Percentiles rank a stretch among this genome's conserved stretches.
Evolutionary conservation across 2,329 filamentous ascomycete genomes (phyloP).

Genomic region (Arthrinium puccinioides): DNA sequence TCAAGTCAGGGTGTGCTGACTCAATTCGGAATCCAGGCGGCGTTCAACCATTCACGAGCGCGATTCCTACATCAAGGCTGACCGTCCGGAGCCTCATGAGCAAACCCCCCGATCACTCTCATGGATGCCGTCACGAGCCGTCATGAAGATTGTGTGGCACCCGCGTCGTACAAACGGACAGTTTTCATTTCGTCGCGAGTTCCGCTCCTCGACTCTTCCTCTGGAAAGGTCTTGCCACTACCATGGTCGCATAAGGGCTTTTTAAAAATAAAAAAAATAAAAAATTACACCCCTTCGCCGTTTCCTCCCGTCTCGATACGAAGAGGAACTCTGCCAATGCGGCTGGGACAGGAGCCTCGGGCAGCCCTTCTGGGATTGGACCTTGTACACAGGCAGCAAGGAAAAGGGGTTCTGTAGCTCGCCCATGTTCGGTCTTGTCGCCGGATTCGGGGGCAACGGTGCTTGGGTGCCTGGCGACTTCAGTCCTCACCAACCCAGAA

Average conservation of each 20-base stretch:
- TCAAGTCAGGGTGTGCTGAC: too few species aligned
- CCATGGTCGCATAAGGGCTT: background rate
- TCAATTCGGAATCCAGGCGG: conserved; percentile 3
- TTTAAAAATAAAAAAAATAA: too few species aligned
- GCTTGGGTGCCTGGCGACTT: conserved; percentile 2
- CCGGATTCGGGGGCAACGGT: conserved; percentile 10
- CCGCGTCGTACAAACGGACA: conserved; percentile 14
- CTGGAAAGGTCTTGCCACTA: background rate
- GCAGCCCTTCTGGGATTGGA: conserved; percentile 15
- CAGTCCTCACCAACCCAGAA: conserved; percentile 2
- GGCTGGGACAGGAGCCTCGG: conserved; percentile 11
- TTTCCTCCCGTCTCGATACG: conserved; percentile 11
- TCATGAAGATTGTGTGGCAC: conserved; percentile 18
- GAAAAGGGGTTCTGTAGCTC: conserved; percentile 3
- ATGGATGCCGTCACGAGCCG: conserved; percentile 12
- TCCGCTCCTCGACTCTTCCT: conserved; percentile 6
- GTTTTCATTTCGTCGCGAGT: conserved; percentile 11
- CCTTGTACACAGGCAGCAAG: conserved; percentile 5
- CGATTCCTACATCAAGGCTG: conserved; percentile 6
- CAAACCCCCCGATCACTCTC: conserved; percentile 1
- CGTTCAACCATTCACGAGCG: conserved; percentile 5
- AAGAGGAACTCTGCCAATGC: conserved; percentile 15
- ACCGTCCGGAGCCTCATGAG: conserved; percentile 8
- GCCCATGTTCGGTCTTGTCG: conserved; percentile 7
- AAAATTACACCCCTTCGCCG: conserved; percentile 7